Evolutionary conservation across 2,329 filamentous ascomycete species (phyloP).

Genomic region (Aspergillus ochraceus): DNA sequence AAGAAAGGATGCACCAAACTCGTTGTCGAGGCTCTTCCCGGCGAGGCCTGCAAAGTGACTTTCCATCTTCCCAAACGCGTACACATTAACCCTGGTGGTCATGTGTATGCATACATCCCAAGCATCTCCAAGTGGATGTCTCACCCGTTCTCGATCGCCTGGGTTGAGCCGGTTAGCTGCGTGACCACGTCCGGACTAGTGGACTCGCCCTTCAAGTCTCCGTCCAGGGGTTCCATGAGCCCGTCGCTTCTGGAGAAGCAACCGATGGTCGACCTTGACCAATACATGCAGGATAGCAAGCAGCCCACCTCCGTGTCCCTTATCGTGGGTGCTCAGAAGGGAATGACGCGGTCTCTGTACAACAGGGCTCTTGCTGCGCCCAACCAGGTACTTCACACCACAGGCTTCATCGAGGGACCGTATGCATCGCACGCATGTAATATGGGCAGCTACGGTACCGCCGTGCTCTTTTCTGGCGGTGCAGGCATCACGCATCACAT

Average conservation of each 20-base stretch:
- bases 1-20: conserved; percentile 52
- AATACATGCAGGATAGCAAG: conserved; percentile 21
- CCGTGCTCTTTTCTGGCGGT: conserved; percentile 65
- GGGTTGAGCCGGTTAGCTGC: conserved; percentile 39
- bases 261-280: conserved; percentile 23
- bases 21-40: conserved; percentile 59
- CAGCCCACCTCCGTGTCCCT: conserved; percentile 52
- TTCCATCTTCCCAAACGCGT: conserved; percentile 58
- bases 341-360: conserved; percentile 63
- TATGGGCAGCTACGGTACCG: conserved; percentile 62
- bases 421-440: conserved; percentile 61
- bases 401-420: conserved; percentile 63
- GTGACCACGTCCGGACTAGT: conserved; percentile 24
- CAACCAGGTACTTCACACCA: conserved; percentile 51
- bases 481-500: conserved; percentile 68
- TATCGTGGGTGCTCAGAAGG: conserved; percentile 61
- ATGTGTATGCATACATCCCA: conserved; percentile 63
- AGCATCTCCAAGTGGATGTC: conserved; percentile 49
- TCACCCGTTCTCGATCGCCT: conserved; percentile 50
- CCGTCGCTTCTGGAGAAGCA: conserved; percentile 36
- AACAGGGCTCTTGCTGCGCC: conserved; percentile 53
- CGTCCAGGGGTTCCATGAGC: conserved; percentile 14
- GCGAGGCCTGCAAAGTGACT: conserved; percentile 61
- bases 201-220: conserved; percentile 15
- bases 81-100: conserved; percentile 56